Evolutionary conservation across 805 yeast species (phyloP).

Genomic region (Spathaspora arborariae): DNA sequence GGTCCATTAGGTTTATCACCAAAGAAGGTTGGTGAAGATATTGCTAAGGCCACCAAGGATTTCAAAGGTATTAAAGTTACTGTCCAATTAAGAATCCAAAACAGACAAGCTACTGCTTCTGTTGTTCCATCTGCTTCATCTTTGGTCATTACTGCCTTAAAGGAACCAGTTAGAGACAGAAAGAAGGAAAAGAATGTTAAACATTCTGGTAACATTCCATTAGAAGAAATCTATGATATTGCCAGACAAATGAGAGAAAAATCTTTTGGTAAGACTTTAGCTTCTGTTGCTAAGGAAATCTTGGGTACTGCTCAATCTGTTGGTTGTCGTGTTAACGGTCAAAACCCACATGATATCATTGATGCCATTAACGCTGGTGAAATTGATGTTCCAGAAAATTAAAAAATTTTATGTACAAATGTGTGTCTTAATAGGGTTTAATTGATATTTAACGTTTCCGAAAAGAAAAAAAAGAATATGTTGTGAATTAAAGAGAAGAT

Average conservation of each 20-base stretch:
- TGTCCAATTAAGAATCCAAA: constrained; percentile 96
- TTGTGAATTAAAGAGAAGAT: not conserved
- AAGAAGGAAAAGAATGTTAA: constrained; percentile 99
- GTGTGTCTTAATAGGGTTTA: constrained; percentile 30
- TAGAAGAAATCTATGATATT: constrained; percentile 93
- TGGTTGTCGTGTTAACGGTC: constrained; percentile 99
- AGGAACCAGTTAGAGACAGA: constrained; percentile 99
- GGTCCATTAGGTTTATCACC: constrained; percentile 99
- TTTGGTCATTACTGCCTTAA: constrained; percentile 96
- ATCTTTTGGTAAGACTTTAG: constrained; percentile 96
- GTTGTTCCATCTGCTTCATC: constrained; percentile 99
- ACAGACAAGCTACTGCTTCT: constrained; percentile 99
- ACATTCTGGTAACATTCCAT: constrained; percentile 98
- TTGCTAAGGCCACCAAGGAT: constrained; percentile 98
- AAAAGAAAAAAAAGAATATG: not conserved
- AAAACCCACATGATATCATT: constrained; percentile 98
- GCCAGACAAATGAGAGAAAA: constrained; percentile 97
- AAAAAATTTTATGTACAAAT: constrained; percentile 37
- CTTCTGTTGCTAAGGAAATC: constrained; percentile 97
- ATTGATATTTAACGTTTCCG: constrained; percentile 14
- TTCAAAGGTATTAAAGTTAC: constrained; percentile 99
- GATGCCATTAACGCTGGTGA: constrained; percentile 99
- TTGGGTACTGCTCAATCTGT: constrained; percentile 99
- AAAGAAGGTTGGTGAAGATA: constrained; percentile 99
- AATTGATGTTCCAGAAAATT: constrained; percentile 86